Conservation (phyloP, 768 basidiomycete genomes). For the Leccinum sublutescens region DNA sequence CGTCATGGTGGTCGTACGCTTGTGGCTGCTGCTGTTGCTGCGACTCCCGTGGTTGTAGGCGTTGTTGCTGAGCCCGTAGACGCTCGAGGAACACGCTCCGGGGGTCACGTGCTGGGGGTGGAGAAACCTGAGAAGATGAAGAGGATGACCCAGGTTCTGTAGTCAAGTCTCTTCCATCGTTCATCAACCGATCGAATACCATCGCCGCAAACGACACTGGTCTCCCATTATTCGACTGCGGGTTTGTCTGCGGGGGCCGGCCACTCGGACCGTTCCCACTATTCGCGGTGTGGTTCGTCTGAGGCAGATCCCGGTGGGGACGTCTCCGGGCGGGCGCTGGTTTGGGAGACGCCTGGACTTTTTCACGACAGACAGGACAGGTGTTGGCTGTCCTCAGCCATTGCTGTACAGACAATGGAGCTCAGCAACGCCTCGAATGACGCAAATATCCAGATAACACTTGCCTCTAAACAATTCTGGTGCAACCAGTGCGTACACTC, state of each 20-base stretch:
- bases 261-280: slow-evolving; percentile 1
- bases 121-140: not conserved
- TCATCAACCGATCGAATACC: slow-evolving; percentile 21
- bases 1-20: slow-evolving; percentile 5
- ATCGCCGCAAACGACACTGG: slow-evolving; percentile 18
- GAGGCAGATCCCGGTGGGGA: slow-evolving; percentile 11
- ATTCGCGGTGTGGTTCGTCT: slow-evolving; percentile 8
- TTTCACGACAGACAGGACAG: slow-evolving; percentile 77
- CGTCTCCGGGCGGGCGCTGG: slow-evolving; percentile 23
- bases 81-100: slow-evolving; percentile 13
- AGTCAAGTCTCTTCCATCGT: slow-evolving; percentile 12
- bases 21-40: slow-evolving; percentile 6
- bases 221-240: slow-evolving; percentile 14
- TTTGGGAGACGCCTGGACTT: slow-evolving; percentile 39
- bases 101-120: slow-evolving; percentile 6
- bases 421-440: not conserved
- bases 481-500: slow-evolving; percentile 83
- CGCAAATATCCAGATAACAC: slow-evolving; percentile 11
- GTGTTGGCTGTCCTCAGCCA: slow-evolving; percentile 76
- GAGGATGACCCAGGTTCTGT: slow-evolving; percentile 8
- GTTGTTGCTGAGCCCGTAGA: slow-evolving; percentile 17
- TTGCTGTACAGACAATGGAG: slow-evolving; percentile 46
- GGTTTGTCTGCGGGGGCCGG: slow-evolving; percentile 4
- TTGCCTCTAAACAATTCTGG: slow-evolving; percentile 72
- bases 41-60: slow-evolving; percentile 4